Percentiles rank a stretch among this genome's conserved stretches.
phyloP scores from a whole-genome alignment of 345 rosid genomes.

The Populus tremula region DNA sequence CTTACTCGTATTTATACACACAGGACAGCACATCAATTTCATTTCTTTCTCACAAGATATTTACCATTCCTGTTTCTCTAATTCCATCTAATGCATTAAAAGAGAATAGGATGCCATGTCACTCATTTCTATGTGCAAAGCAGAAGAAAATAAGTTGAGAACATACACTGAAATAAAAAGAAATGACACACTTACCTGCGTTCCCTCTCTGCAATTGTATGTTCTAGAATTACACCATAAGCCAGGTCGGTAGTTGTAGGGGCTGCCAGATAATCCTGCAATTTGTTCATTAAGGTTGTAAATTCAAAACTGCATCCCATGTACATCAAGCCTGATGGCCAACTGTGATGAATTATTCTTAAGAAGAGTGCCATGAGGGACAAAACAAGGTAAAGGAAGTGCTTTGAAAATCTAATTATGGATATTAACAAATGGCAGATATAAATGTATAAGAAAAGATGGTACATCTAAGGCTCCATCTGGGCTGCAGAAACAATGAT shows the following conservation, averaged over 20 bases:
- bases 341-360: background rate
- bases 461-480: background rate
- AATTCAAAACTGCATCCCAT: slow-evolving; percentile 14
- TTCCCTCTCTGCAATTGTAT: slow-evolving; percentile 91
- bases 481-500: background rate
- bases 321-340: background rate
- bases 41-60: background rate
- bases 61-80: background rate
- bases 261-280: slow-evolving; percentile 86
- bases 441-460: background rate
- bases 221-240: slow-evolving; percentile 78
- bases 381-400: background rate
- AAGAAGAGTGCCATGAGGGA: background rate
- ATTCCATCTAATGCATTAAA: background rate
- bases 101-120: background rate
- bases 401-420: background rate
- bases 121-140: background rate
- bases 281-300: slow-evolving; percentile 14
- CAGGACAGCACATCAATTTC: background rate
- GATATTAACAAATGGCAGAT: background rate
- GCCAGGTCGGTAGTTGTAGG: slow-evolving; percentile 80
- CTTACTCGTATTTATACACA: background rate
- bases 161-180: background rate
- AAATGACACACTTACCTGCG: slow-evolving; percentile 62
- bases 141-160: background rate